These are phyloP conservation scores for Thielaviopsis punctulata DNA, from an alignment of 2,329 filamentous ascomycete genomes.

Conservation along the genomic window DNA sequence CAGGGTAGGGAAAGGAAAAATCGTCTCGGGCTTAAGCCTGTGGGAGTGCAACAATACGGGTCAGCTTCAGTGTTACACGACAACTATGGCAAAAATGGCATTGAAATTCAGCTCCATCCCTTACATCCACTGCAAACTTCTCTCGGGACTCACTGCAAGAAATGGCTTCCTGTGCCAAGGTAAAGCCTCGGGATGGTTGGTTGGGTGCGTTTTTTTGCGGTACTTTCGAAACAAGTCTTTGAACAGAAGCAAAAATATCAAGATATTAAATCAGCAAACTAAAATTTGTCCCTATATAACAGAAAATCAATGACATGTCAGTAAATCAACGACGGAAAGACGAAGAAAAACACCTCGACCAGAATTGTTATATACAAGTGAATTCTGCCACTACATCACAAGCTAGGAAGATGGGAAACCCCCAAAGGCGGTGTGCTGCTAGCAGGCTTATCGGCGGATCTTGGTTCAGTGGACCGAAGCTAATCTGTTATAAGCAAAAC, in stretches of 20 bases:
- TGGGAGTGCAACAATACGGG: no score
- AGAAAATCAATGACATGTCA: no score
- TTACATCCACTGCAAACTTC: not conserved
- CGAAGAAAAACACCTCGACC: no score
- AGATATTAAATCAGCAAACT: no score
- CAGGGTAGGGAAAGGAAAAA: not conserved
- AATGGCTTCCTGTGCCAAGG: not conserved
- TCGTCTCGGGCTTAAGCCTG: no score
- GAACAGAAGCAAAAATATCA: no score
- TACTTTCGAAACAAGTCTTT: no score
- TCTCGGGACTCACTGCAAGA: not conserved
- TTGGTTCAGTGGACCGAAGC: not conserved
- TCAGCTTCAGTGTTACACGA: not conserved
- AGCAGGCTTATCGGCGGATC: not conserved
- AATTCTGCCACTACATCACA: constrained; percentile 11
- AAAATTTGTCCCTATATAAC: no score
- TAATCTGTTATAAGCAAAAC: not conserved
- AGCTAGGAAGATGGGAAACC: constrained; percentile 2
- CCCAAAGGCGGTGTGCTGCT: constrained; percentile 5
- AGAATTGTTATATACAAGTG: not conserved
- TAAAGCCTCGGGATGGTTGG: no score
- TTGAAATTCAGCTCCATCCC: not conserved
- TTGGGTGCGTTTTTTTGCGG: no score
- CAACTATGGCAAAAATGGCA: not conserved
- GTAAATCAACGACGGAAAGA: no score